phyloP scores from a whole-genome alignment of 495 filamentous ascomycete species.

The Arthonia radiata region DNA sequence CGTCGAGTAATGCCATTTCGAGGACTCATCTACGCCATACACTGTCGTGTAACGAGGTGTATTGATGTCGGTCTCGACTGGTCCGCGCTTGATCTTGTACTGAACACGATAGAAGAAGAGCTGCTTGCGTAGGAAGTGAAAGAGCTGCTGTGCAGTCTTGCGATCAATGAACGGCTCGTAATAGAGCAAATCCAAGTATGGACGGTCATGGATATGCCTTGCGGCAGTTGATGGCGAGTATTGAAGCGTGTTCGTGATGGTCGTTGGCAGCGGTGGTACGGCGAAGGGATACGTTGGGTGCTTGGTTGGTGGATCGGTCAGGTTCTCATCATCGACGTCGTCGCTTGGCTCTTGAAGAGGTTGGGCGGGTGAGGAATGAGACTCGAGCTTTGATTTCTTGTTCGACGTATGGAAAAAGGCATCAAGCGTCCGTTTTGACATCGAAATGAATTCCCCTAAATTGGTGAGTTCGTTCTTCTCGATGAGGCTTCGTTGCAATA shows the following conservation, averaged over 20 bases:
- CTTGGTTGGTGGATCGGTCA: slow-evolving; percentile 12
- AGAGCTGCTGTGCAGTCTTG: slow-evolving; percentile 27
- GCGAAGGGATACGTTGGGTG: slow-evolving; percentile 40
- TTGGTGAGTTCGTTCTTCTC: too few species aligned
- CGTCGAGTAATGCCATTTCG: slow-evolving; percentile 11
- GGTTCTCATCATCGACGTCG: slow-evolving; percentile 4
- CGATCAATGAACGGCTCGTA: slow-evolving; percentile 38
- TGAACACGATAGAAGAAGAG: slow-evolving; percentile 50
- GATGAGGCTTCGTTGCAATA: too few species aligned
- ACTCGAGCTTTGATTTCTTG: slow-evolving; percentile 13
- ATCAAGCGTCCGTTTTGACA: slow-evolving; percentile 22
- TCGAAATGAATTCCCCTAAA: too few species aligned
- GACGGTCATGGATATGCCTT: slow-evolving; percentile 28
- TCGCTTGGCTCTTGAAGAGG: slow-evolving; percentile 1
- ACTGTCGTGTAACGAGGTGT: slow-evolving; percentile 50
- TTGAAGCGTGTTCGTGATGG: slow-evolving; percentile 15
- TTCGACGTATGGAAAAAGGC: slow-evolving; percentile 21
- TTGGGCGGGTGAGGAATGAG: slow-evolving; percentile 1
- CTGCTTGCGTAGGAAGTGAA: slow-evolving; percentile 33
- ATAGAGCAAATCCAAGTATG: slow-evolving; percentile 39
- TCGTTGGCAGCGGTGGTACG: slow-evolving; percentile 26
- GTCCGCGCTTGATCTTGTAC: slow-evolving; percentile 38
- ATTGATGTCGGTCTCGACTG: slow-evolving; percentile 29
- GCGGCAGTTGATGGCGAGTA: slow-evolving; percentile 16
- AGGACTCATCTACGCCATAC: slow-evolving; percentile 39